Conservation (phyloP, 441 rosid genomes). For the Arabidopsis lyrata region DNA sequence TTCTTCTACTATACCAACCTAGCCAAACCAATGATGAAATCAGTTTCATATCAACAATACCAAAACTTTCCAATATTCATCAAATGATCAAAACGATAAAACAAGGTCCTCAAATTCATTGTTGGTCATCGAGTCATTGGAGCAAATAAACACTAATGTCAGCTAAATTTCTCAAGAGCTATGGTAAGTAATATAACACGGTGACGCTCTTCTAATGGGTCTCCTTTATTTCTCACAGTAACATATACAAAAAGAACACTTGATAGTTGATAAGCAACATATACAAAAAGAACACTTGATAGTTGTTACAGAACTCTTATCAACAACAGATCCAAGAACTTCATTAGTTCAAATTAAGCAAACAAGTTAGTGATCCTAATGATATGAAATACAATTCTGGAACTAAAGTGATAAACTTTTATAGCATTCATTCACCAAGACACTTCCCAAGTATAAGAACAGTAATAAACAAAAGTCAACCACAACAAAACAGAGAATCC, state of each 20-base stretch:
- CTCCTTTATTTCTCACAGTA: too few relatives aligned
- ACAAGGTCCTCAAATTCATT: constrained; percentile 2
- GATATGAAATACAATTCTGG: neutral
- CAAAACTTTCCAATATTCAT: constrained; percentile 18
- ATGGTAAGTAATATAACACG: neutral
- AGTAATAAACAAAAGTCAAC: neutral
- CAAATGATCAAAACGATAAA: neutral
- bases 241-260: too few relatives aligned
- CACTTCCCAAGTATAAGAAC: neutral
- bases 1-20: constrained; percentile 78
- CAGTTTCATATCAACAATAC: neutral
- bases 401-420: neutral
- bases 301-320: neutral
- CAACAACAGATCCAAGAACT: constrained; percentile 3
- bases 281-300: too few relatives aligned
- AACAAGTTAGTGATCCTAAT: neutral
- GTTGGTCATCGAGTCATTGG: neutral
- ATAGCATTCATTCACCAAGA: neutral
- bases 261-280: neutral
- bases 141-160: neutral
- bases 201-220: neutral
- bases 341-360: neutral
- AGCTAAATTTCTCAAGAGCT: neutral
- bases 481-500: neutral
- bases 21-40: constrained; percentile 1